These are phyloP conservation scores for Obelidium mucronatum DNA, from an alignment of 192 early-diverging fungal species.

Conservation along the genomic window DNA sequence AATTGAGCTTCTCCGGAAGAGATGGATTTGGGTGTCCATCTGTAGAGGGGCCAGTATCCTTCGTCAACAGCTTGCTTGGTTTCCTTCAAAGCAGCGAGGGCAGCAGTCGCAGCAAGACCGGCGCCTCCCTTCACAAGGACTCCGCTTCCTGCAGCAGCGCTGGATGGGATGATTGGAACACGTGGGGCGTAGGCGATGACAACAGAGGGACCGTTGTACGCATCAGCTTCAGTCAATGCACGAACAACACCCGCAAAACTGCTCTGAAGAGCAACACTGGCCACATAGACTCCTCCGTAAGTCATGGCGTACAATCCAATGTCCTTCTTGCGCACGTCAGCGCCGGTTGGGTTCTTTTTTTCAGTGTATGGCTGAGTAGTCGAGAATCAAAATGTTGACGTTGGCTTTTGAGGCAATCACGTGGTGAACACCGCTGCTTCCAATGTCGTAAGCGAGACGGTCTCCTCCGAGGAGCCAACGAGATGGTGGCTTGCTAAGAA, in stretches of 20 bases:
- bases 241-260: constrained; percentile 89
- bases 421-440: constrained; percentile 89
- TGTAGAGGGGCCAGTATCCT: constrained; percentile 94
- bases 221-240: constrained; percentile 90
- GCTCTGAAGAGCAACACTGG: constrained; percentile 86
- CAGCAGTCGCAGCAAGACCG: constrained; percentile 47
- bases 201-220: constrained; percentile 86
- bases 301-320: constrained; percentile 96
- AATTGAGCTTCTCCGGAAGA: constrained; percentile 66
- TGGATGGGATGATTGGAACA: constrained; percentile 30
- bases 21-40: constrained; percentile 83
- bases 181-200: constrained; percentile 88
- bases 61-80: constrained; percentile 89
- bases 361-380: constrained; percentile 85
- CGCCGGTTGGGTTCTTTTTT: constrained; percentile 37
- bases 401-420: constrained; percentile 83
- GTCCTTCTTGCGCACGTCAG: constrained; percentile 84
- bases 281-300: constrained; percentile 90
- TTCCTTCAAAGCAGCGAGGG: constrained; percentile 81
- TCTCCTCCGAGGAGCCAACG: constrained; percentile 93
- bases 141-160: neutral
- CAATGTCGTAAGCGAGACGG: constrained; percentile 85
- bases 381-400: constrained; percentile 91
- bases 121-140: constrained; percentile 22
- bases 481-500: constrained; percentile 63